phyloP scores from a whole-genome alignment of 1,284 basidiomycete species.

The Papiliotrema terrestris region DNA sequence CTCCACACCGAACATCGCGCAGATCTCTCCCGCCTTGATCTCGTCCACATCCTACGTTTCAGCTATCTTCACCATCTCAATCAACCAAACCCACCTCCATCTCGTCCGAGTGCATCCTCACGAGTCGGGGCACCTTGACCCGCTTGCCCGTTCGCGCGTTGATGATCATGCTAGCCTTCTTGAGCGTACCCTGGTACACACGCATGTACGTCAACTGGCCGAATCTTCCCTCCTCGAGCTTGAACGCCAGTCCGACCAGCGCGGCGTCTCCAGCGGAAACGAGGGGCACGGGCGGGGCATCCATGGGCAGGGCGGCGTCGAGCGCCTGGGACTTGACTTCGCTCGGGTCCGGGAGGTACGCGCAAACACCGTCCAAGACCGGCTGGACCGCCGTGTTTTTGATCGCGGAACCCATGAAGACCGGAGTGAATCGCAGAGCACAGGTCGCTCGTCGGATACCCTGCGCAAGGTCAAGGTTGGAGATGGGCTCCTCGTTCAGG shows the following conservation, averaged over 20 bases:
- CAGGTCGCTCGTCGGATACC: slow-evolving; percentile 90
- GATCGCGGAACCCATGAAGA: slow-evolving; percentile 95
- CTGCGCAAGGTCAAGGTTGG: slow-evolving; percentile 67
- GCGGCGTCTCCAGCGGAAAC: slow-evolving; percentile 78
- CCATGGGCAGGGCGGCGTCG: slow-evolving; percentile 67
- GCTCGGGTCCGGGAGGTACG: slow-evolving; percentile 89
- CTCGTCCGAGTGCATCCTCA: slow-evolving; percentile 97
- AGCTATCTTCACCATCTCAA: slow-evolving; percentile 1
- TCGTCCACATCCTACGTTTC: slow-evolving; percentile 73
- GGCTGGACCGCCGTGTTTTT: slow-evolving; percentile 97
- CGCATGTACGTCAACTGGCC: slow-evolving; percentile 99
- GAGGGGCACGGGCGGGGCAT: slow-evolving; percentile 68
- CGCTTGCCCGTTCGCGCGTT: slow-evolving; percentile 95
- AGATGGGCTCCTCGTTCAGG: slow-evolving; percentile 77
- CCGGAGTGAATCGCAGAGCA: slow-evolving; percentile 86
- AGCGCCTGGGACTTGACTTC: slow-evolving; percentile 78
- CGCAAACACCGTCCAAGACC: slow-evolving; percentile 88
- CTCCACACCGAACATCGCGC: slow-evolving; percentile 98
- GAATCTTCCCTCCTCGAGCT: slow-evolving; percentile 95
- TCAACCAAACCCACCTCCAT: slow-evolving; percentile 70
- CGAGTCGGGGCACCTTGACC: slow-evolving; percentile 95
- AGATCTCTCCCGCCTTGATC: slow-evolving; percentile 98
- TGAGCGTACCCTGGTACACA: slow-evolving; percentile 94
- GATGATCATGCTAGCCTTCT: slow-evolving; percentile 79
- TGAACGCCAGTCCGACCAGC: slow-evolving; percentile 94